Evolutionary conservation across 2,329 filamentous ascomycete species (phyloP).

Genomic region (Penicillium expansum): DNA sequence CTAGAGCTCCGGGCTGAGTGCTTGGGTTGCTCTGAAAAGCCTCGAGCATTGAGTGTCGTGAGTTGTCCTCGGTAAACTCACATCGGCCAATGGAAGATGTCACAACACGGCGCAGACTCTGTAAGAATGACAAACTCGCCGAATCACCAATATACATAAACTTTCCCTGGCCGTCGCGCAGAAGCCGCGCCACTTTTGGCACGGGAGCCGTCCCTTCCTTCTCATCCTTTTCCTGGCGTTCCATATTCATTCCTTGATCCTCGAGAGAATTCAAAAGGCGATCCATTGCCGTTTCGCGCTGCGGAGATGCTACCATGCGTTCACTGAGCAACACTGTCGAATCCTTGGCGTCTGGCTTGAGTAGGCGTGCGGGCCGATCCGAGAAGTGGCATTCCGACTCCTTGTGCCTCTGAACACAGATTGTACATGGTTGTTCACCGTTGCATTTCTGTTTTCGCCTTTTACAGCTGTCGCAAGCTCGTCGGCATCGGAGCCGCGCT

Average conservation of each 20-base stretch:
- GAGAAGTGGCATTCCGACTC: conserved; percentile 44
- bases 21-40: conserved; percentile 37
- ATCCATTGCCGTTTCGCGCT: conserved; percentile 36
- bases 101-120: conserved; percentile 52
- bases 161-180: conserved; percentile 53
- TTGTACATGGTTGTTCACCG: conserved; percentile 51
- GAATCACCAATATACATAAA: conserved; percentile 56
- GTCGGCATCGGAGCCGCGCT: conserved; percentile 35
- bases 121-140: conserved; percentile 52
- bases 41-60: conserved; percentile 44
- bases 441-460: conserved; percentile 53
- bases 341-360: conserved; percentile 33
- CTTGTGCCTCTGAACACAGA: conserved; percentile 46
- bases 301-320: conserved; percentile 28
- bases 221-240: conserved; percentile 30
- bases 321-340: conserved; percentile 36
- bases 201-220: conserved; percentile 35
- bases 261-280: conserved; percentile 34
- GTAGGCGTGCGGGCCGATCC: conserved; percentile 34
- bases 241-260: conserved; percentile 30
- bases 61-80: conserved; percentile 41
- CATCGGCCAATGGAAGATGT: conserved; percentile 46
- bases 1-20: conserved; percentile 29
- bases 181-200: conserved; percentile 44
- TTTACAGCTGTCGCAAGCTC: conserved; percentile 48